phyloP scores from a whole-genome alignment of 2,329 filamentous ascomycete genomes.

The Diaporthe helianthi region DNA sequence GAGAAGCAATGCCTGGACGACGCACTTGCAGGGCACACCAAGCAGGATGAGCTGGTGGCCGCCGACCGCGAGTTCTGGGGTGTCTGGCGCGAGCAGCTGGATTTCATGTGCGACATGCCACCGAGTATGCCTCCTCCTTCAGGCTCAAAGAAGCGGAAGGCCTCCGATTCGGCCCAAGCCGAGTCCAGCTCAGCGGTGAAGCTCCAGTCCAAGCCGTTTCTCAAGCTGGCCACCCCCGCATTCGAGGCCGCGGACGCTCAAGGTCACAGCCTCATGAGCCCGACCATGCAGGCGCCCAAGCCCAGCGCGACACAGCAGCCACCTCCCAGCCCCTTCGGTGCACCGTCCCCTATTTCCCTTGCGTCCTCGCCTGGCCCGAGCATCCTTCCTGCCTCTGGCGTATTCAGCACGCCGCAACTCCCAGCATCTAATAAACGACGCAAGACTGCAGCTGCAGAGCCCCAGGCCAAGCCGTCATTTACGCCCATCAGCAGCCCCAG shows the following conservation, averaged over 20 bases:
- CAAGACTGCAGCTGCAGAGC: background rate
- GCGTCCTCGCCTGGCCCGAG: background rate
- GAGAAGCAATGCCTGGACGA: background rate
- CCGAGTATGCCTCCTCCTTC: background rate
- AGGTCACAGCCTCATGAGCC: background rate
- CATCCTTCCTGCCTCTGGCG: background rate
- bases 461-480: background rate
- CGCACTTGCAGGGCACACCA: background rate
- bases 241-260: background rate
- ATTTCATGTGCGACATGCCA: background rate
- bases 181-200: background rate
- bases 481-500: background rate
- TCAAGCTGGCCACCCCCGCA: background rate
- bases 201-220: background rate
- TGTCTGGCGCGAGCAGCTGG: slow-evolving; percentile 9
- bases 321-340: background rate
- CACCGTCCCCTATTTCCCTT: background rate
- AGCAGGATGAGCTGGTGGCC: background rate
- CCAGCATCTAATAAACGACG: background rate
- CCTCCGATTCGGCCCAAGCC: too few species aligned
- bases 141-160: too few species aligned
- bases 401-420: background rate
- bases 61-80: slow-evolving; percentile 23
- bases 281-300: background rate
- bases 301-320: background rate